Percentiles rank a stretch among this genome's conserved stretches.
Evolutionary conservation across 306 rosid genomes (phyloP).

Genomic region (Neltuma alba): DNA sequence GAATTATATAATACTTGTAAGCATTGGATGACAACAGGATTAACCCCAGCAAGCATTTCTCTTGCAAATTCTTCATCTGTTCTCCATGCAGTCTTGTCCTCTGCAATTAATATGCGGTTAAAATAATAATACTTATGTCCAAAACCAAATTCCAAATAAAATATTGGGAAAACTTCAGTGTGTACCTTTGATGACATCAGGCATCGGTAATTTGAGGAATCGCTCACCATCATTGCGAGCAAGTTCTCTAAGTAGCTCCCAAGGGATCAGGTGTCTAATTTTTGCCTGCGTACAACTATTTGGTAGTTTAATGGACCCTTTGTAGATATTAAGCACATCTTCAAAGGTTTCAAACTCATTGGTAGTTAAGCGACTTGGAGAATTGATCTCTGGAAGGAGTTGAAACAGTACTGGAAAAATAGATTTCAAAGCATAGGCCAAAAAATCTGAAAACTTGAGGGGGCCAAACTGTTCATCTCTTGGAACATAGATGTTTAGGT

Average conservation of each 20-base stretch:
- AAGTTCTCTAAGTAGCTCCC: constrained; percentile 76
- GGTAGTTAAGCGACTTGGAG: constrained; percentile 70
- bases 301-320: constrained; percentile 64
- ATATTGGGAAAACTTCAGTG: not conserved
- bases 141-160: not conserved
- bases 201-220: constrained; percentile 78
- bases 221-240: constrained; percentile 75
- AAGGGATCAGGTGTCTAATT: constrained; percentile 67
- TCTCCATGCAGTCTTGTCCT: constrained; percentile 78
- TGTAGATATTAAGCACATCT: constrained; percentile 67
- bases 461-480: constrained; percentile 79
- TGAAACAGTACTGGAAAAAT: constrained; percentile 53
- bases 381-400: constrained; percentile 56
- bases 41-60: constrained; percentile 97
- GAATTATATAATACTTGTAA: constrained; percentile 55
- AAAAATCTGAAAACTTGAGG: constrained; percentile 75
- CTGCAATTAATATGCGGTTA: constrained; percentile 38
- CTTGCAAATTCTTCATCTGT: constrained; percentile 84
- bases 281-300: constrained; percentile 43
- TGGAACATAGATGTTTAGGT: constrained; percentile 75
- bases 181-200: constrained; percentile 79
- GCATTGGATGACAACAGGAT: constrained; percentile 69
- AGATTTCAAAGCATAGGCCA: constrained; percentile 77
- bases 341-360: constrained; percentile 78
- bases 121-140: not conserved